phyloP scores from a whole-genome alignment of 148 eudicot species.

The Camellia sinensis region DNA sequence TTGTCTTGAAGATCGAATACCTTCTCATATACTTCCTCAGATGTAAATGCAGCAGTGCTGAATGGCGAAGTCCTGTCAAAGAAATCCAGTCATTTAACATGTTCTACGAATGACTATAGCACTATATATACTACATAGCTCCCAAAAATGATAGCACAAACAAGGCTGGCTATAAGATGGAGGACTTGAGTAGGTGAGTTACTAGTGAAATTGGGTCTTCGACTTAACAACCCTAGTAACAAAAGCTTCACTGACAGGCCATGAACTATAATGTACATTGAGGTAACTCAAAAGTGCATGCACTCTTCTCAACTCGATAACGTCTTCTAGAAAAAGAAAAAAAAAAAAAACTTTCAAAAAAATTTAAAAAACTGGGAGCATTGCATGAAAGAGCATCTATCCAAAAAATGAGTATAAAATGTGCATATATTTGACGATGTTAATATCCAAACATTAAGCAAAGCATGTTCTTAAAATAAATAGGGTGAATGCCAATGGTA shows the following conservation, averaged over 20 bases:
- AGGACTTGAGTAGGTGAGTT: no score
- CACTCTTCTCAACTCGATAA: not conserved
- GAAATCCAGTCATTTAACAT: not conserved
- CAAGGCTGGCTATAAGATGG: not conserved
- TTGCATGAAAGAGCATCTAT: not conserved
- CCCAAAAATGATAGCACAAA: not conserved
- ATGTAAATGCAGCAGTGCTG: slow-evolving; percentile 62
- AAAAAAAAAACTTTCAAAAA: no score
- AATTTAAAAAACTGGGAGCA: no score
- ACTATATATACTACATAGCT: not conserved
- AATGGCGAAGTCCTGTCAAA: slow-evolving; percentile 54
- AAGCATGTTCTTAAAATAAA: not conserved
- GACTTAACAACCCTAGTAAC: not conserved
- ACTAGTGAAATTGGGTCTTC: not conserved
- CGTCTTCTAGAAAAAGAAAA: not conserved
- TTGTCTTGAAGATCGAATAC: slow-evolving; percentile 68
- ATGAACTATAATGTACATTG: not conserved
- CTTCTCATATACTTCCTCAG: slow-evolving; percentile 71
- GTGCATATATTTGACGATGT: not conserved
- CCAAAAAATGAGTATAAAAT: not conserved
- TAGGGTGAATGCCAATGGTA: not conserved
- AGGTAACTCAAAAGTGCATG: not conserved
- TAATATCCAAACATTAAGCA: not conserved
- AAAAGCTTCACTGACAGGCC: not conserved
- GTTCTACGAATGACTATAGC: not conserved